Evolutionary conservation across 2,329 filamentous ascomycete species (phyloP).

Genomic region (Alternaria conjuncta): DNA sequence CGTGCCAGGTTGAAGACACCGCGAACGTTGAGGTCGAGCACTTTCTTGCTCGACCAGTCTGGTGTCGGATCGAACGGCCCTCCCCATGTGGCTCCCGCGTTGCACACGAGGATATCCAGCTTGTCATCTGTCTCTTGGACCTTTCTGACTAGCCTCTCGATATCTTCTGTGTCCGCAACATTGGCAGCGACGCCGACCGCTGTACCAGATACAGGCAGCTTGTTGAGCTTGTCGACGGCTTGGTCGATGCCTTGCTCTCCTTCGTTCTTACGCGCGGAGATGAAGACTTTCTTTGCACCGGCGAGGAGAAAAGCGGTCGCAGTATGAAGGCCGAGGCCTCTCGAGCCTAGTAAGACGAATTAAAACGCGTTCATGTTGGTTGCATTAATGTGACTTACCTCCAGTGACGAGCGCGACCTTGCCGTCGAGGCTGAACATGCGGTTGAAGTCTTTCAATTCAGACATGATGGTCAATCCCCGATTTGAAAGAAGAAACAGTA

Average conservation of each 20-base stretch:
- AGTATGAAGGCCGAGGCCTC: conserved; percentile 49
- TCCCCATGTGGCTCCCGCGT: conserved; percentile 50
- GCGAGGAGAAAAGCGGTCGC: conserved; percentile 50
- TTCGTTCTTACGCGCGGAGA: conserved; percentile 48
- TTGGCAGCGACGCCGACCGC: conserved; percentile 49
- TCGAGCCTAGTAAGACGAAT: conserved; percentile 40
- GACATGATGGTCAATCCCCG: conserved; percentile 33
- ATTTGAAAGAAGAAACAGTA: background rate
- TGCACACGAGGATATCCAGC: conserved; percentile 49
- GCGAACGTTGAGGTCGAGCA: conserved; percentile 50
- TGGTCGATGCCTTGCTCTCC: conserved; percentile 49
- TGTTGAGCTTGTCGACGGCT: conserved; percentile 49
- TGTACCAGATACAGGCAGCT: conserved; percentile 41
- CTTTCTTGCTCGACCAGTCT: conserved; percentile 46
- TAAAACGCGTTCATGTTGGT: background rate
- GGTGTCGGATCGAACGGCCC: conserved; percentile 47
- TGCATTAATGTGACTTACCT: conserved; percentile 19
- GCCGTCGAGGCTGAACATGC: conserved; percentile 47
- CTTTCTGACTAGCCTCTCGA: conserved; percentile 41
- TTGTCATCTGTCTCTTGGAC: conserved; percentile 39
- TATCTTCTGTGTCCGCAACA: conserved; percentile 47
- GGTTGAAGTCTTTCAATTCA: conserved; percentile 40
- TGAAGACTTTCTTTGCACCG: conserved; percentile 49
- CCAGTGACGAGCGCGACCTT: conserved; percentile 49
- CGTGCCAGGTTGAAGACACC: conserved; percentile 49